Conservation (phyloP, 345 rosid genomes). For the Firmiana major region DNA sequence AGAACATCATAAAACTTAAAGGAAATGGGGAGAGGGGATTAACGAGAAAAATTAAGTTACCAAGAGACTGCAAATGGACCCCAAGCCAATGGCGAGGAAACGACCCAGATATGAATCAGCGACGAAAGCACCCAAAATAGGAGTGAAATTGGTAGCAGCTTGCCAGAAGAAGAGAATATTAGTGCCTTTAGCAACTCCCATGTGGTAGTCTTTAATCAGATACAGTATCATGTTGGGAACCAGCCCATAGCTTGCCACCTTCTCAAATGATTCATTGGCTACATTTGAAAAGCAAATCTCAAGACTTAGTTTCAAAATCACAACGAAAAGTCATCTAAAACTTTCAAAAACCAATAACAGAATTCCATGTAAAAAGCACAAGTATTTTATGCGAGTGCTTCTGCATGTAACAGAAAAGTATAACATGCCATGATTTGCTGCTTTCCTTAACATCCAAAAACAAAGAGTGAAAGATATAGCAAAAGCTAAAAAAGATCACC, state of each 20-base stretch:
- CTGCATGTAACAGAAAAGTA: neutral
- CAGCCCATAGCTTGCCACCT: conserved; percentile 76
- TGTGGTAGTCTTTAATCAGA: conserved; percentile 45
- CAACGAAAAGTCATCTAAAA: neutral
- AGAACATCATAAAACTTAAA: neutral
- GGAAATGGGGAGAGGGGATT: neutral
- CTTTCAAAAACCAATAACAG: neutral
- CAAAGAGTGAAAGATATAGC: neutral
- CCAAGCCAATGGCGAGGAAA: conserved; percentile 59
- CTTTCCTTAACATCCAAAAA: neutral
- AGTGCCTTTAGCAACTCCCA: conserved; percentile 49
- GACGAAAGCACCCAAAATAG: conserved; percentile 66
- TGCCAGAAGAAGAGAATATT: too few relatives aligned
- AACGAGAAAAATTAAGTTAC: conserved; percentile 27
- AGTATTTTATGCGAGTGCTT: neutral
- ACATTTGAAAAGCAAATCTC: conserved; percentile 9
- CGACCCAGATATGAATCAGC: conserved; percentile 76
- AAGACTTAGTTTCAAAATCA: neutral
- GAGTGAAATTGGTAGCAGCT: conserved; percentile 44
- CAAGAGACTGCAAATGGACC: conserved; percentile 57
- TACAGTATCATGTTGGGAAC: conserved; percentile 66
- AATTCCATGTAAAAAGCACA: neutral
- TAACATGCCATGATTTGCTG: neutral
- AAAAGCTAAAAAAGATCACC: neutral
- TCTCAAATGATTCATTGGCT: conserved; percentile 84